Percentiles rank a stretch among this genome's conserved stretches.
Evolutionary conservation across 495 filamentous ascomycete genomes (phyloP).

Genomic region (Annulohypoxylon stygium): DNA sequence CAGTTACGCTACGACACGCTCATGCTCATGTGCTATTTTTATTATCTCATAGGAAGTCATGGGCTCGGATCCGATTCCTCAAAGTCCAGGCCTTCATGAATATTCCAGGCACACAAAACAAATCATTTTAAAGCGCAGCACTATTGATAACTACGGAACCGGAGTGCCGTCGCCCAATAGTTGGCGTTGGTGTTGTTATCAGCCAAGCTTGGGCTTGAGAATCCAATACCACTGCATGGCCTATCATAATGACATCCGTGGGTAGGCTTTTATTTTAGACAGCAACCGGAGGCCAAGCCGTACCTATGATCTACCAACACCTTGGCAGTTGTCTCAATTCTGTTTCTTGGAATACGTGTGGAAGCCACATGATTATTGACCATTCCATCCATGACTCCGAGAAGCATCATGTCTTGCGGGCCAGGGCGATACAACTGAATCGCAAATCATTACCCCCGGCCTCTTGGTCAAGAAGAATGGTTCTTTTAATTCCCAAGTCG

Average conservation of each 20-base stretch:
- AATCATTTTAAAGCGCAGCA: background rate
- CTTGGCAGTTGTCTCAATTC: background rate
- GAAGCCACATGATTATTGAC: background rate
- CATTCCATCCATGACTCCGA: background rate
- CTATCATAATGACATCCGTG: background rate
- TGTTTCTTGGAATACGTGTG: background rate
- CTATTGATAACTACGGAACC: background rate
- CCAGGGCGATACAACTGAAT: slow-evolving; percentile 70
- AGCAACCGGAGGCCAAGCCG: background rate
- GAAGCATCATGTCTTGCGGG: slow-evolving; percentile 40
- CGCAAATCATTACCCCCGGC: slow-evolving; percentile 59
- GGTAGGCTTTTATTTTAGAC: background rate
- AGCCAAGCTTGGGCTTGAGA: background rate
- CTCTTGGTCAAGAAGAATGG: slow-evolving; percentile 64
- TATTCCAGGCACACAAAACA: background rate
- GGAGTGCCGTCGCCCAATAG: background rate
- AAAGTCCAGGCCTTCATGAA: background rate
- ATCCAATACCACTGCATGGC: background rate
- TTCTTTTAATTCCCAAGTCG: slow-evolving; percentile 68
- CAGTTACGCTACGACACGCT: background rate
- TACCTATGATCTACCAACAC: background rate
- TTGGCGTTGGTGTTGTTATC: background rate
- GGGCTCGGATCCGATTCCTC: background rate
- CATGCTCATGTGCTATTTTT: background rate
- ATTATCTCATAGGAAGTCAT: background rate